Percentiles rank a stretch among this genome's conserved stretches.
These are phyloP conservation scores for Asparagopsis taxiformis DNA, from an alignment of 31 red algal species.

Conservation along the genomic window DNA sequence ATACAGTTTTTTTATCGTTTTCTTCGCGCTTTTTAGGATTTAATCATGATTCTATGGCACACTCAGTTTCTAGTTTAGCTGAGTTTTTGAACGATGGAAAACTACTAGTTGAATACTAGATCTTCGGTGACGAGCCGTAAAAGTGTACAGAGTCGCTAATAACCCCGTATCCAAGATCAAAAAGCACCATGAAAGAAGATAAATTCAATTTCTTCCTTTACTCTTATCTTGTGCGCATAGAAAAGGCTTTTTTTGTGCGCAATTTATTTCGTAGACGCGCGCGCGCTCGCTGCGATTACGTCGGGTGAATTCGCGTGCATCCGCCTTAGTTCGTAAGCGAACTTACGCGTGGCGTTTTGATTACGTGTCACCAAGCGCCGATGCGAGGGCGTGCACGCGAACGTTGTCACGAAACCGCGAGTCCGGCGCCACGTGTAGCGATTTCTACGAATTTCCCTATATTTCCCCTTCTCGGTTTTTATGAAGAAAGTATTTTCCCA, in stretches of 20 bases:
- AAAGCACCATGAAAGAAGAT: not conserved
- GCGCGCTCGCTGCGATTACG: too few relatives aligned
- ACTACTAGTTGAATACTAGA: not conserved
- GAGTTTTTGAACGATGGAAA: not conserved
- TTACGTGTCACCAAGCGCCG: too few relatives aligned
- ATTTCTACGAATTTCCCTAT: too few relatives aligned
- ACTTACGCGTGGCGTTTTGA: too few relatives aligned
- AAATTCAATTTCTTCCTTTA: constrained; percentile 9
- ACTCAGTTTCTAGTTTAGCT: not conserved
- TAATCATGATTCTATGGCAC: constrained; percentile 16
- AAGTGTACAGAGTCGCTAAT: constrained; percentile 23
- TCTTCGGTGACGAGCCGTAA: constrained; percentile 5
- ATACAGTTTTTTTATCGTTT: constrained; percentile 8
- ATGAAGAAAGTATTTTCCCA: too few relatives aligned
- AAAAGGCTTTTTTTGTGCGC: constrained; percentile 13
- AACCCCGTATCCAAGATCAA: not conserved
- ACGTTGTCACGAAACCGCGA: too few relatives aligned
- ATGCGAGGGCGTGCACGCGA: too few relatives aligned
- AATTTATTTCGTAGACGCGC: too few relatives aligned
- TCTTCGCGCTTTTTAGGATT: not conserved
- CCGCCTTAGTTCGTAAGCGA: too few relatives aligned
- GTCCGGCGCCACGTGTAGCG: too few relatives aligned
- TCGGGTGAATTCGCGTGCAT: too few relatives aligned
- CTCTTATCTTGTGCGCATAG: not conserved
- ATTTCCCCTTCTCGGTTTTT: too few relatives aligned